Base-by-base conservation (phyloP, 2,329 filamentous ascomycete species). In the Didymosphaeria variabile region DNA sequence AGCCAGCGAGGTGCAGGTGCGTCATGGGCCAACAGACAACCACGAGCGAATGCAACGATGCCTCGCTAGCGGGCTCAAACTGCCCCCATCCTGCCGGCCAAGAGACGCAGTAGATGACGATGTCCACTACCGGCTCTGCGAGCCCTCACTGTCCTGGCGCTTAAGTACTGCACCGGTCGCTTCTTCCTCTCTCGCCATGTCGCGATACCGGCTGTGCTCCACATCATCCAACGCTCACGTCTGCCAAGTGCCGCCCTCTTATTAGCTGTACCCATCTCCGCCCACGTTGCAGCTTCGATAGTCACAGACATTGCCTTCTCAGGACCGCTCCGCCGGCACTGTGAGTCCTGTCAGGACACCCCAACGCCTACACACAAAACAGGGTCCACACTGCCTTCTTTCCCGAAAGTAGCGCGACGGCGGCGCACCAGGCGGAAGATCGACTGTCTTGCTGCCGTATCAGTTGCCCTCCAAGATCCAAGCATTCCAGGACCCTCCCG, bases 401-500 rank as follows among this genome's bases (percentile, higher is more conserved):
- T 56, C 64, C 66, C 74, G 66, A 55, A 69, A 57, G 66, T 67
- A 63, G 62, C 60, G 71, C 67, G 63, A 67, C 71, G 59, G 69
- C 65, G 64, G 50, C 67, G 61, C 61, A 62, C 63, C 64, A 60
- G 63, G 68, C 70, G 70, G 67, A 71, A 67, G 74, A 78, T 78
- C 75, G 70, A 56, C 74, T 61, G 51, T 61, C 49, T 64, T 61
- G 61, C 71, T 75, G 66, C 74, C 74, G 67, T 65, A 72, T 69
- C 69, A 65, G 75, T 70, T 60, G 62, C 59, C 61, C 57, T 53
- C 51, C 31, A 31, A 56, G 56, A 42, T 60, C 63, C 68, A 71
- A 72, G 71, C 72, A 70, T 72, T 73, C 71, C 68, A 65, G 65
- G 65, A 62, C 66, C 65, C 65, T 74, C 65, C 68, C 69, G 67